Percentiles rank a stretch among this genome's conserved stretches.
These are phyloP conservation scores for Purshia tridentata DNA, from an alignment of 306 rosid species.

Conservation along the genomic window DNA sequence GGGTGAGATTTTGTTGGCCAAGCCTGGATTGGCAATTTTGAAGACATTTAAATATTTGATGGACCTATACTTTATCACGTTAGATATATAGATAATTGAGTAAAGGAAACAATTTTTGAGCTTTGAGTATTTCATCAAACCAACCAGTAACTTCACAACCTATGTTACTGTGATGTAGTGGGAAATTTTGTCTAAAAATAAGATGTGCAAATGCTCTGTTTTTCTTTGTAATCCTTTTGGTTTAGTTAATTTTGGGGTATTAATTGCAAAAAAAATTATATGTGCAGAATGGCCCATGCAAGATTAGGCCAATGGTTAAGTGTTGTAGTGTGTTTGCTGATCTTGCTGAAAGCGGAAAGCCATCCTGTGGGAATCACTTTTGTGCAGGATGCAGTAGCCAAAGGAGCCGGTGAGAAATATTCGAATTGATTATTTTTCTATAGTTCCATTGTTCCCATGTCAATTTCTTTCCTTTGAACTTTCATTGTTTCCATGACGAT, in stretches of 20 bases:
- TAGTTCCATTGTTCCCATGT: neutral
- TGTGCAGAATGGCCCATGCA: constrained; percentile 18
- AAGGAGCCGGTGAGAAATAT: constrained; percentile 82
- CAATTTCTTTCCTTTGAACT: constrained; percentile 9
- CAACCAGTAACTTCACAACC: neutral
- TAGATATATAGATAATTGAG: neutral
- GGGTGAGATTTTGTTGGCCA: too few relatives aligned
- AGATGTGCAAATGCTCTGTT: neutral
- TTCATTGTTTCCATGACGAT: neutral
- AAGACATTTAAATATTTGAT: neutral
- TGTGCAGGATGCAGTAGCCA: constrained; percentile 56
- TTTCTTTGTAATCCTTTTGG: neutral
- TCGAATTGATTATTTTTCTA: neutral
- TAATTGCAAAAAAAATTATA: neutral
- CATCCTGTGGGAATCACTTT: constrained; percentile 64
- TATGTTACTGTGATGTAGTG: neutral
- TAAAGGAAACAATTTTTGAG: neutral
- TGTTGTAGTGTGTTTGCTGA: constrained; percentile 37
- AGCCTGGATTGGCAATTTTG: neutral
- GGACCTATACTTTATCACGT: neutral
- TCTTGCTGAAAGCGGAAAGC: constrained; percentile 49
- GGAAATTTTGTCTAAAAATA: neutral
- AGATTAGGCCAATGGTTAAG: constrained; percentile 45
- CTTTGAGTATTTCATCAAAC: neutral
- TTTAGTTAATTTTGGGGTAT: neutral